A percentile compares a stretch with the other conserved stretches of the same genome.
phyloP scores from a whole-genome alignment of 2,329 filamentous ascomycete genomes.

The Lasiodiplodia hormozganensis region DNA sequence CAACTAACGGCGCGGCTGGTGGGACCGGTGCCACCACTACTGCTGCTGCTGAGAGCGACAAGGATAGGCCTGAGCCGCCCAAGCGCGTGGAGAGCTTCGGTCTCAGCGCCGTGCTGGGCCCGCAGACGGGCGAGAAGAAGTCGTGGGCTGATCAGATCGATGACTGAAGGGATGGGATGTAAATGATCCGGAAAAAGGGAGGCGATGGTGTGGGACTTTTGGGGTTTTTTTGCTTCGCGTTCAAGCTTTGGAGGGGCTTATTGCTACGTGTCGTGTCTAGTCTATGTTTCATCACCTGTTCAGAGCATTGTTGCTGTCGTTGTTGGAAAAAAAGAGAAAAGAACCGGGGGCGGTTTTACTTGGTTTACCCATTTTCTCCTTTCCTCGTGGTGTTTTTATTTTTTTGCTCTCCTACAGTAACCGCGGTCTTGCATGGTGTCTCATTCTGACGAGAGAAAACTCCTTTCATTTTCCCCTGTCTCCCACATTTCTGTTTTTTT shows the following conservation, averaged over 20 bases:
- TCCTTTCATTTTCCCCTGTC: neutral
- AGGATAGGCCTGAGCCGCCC: slow-evolving; percentile 6
- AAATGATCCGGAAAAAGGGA: neutral
- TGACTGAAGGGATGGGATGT: neutral
- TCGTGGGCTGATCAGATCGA: slow-evolving; percentile 29
- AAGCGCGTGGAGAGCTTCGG: slow-evolving; percentile 28
- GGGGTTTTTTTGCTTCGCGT: neutral
- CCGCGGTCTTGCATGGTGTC: too few relatives aligned
- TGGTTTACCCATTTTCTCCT: too few relatives aligned
- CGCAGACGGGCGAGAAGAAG: slow-evolving; percentile 10
- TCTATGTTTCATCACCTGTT: too few relatives aligned
- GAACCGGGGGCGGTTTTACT: too few relatives aligned
- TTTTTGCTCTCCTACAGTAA: neutral
- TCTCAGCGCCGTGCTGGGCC: slow-evolving; percentile 11
- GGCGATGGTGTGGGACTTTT: neutral
- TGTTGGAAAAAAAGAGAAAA: too few relatives aligned
- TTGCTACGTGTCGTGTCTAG: too few relatives aligned
- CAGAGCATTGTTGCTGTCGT: too few relatives aligned
- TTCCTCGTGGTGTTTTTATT: neutral
- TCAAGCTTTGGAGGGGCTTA: too few relatives aligned
- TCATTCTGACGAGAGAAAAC: neutral
- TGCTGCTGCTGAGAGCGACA: neutral
- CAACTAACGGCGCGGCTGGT: neutral
- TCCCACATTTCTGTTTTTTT: neutral
- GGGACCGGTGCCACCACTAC: neutral